phyloP scores from a whole-genome alignment of 306 rosid genomes.

The Heteromeles arbutifolia region DNA sequence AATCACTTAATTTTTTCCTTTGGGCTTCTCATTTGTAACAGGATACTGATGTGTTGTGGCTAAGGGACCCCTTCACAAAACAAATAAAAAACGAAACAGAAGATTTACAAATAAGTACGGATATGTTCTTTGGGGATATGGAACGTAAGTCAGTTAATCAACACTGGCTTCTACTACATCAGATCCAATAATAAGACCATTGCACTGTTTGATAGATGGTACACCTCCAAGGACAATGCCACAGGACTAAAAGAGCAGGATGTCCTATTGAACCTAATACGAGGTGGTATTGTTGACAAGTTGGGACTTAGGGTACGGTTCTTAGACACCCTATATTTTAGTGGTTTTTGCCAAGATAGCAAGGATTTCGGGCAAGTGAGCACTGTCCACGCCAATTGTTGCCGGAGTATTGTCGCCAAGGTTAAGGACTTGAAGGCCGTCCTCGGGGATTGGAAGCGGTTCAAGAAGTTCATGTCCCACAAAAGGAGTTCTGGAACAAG shows the following conservation, averaged over 20 bases:
- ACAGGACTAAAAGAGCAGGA: slow-evolving; percentile 68
- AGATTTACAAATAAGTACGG: slow-evolving; percentile 68
- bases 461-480: slow-evolving; percentile 10
- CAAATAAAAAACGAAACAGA: slow-evolving; percentile 46
- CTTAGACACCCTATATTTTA: slow-evolving; percentile 60
- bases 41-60: slow-evolving; percentile 87
- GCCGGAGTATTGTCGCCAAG: slow-evolving; percentile 62
- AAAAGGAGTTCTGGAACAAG: slow-evolving; percentile 12
- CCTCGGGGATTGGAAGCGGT: slow-evolving; percentile 68
- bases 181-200: slow-evolving; percentile 65
- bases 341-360: slow-evolving; percentile 82
- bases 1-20: too few relatives aligned
- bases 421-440: slow-evolving; percentile 34
- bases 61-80: slow-evolving; percentile 57
- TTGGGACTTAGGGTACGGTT: slow-evolving; percentile 60
- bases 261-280: slow-evolving; percentile 36
- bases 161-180: slow-evolving; percentile 69
- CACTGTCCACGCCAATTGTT: slow-evolving; percentile 77
- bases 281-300: slow-evolving; percentile 22
- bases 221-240: slow-evolving; percentile 43
- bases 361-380: slow-evolving; percentile 43
- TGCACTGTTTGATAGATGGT: slow-evolving; percentile 57
- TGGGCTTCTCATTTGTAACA: not conserved
- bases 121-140: slow-evolving; percentile 33
- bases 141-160: slow-evolving; percentile 34